Evolutionary conservation across 768 basidiomycete species (phyloP), one percentile per base, ranked within the genome.

Genomic region (Mycena capillaripes): DNA sequence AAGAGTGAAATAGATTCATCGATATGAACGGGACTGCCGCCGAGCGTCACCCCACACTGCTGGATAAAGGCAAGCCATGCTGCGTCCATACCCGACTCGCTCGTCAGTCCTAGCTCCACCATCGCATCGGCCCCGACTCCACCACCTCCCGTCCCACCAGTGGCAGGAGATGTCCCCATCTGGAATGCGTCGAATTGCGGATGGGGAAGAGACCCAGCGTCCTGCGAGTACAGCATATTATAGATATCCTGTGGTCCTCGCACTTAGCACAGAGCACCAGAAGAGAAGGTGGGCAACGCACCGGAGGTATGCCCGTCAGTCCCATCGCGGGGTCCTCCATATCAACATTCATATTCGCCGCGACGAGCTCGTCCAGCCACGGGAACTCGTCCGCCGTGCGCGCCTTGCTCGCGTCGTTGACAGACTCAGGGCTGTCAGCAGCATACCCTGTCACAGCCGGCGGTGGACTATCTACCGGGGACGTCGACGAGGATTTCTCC

Each of bases 61-160:
- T 82, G 82, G 79, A 88, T 87, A 71, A 88, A 88, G 11, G 85
- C 83, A 46, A 87, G 68, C 88, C 88, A 89, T 9, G 83, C 84
- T 6, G 85, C 83, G 72, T 89, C 86, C 79, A 86, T 84, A 29
- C 83, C 83, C 48, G 84, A 84, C 69, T 86, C 85, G 38, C 82
- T 83, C 59, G 85, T 82, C 44, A 88, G 71, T 23, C 86, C 87
- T 62, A 88, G 77, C 68, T 87, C 86, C 8, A 86, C 79, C 71
- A 83, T 77, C 17, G 82, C 80, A n/a, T 80, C 82, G 29, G 78
- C 75, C 44, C 52, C 82, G 29, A 78, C 75, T 34, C 52, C 66
- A 11, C 36, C 63, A 17, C 34, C 72, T 17, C 17, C 52, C 40
- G 32, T 58, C 27, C 4, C 40, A 19, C 6, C 29, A n/a, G n/a